A percentile compares a stretch with the other conserved stretches of the same genome.
These are phyloP conservation scores for Rhizopus delemar DNA, from an alignment of 371 early-diverging fungal genomes.

Conservation along the genomic window DNA sequence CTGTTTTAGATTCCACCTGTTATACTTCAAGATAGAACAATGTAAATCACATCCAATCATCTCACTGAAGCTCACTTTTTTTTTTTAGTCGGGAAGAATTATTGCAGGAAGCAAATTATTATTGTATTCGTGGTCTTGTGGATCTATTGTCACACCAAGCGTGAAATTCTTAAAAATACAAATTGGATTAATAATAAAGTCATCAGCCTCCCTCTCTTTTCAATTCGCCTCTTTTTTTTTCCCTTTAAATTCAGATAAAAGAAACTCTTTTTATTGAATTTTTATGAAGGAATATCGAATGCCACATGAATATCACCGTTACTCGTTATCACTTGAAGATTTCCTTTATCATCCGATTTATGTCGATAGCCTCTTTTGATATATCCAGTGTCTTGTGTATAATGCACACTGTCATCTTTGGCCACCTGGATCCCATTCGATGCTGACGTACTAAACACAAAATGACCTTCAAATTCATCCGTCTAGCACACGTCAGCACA, in stretches of 20 bases:
- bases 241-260: no score
- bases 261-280: no score
- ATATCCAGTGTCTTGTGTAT: constrained; percentile 4
- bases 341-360: constrained; percentile 17
- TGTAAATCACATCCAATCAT: constrained; percentile 23
- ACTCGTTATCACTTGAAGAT: constrained; percentile 13
- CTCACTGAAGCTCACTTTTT: neutral
- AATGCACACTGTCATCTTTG: constrained; percentile 12
- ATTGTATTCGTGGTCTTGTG: constrained; percentile 41
- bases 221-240: no score
- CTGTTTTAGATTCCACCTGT: constrained; percentile 32
- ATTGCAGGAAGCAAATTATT: constrained; percentile 48
- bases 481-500: neutral
- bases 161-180: neutral
- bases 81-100: constrained; percentile 34
- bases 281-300: constrained; percentile 15
- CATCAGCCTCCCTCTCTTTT: no score
- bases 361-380: constrained; percentile 15
- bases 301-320: constrained; percentile 15
- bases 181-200: no score
- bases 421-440: constrained; percentile 3
- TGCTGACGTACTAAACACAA: constrained; percentile 10
- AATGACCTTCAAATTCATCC: constrained; percentile 21
- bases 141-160: constrained; percentile 12
- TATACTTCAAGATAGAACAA: constrained; percentile 29